Conservation (phyloP, 352 stramenopile species). For the Globisporangium nagaii region DNA sequence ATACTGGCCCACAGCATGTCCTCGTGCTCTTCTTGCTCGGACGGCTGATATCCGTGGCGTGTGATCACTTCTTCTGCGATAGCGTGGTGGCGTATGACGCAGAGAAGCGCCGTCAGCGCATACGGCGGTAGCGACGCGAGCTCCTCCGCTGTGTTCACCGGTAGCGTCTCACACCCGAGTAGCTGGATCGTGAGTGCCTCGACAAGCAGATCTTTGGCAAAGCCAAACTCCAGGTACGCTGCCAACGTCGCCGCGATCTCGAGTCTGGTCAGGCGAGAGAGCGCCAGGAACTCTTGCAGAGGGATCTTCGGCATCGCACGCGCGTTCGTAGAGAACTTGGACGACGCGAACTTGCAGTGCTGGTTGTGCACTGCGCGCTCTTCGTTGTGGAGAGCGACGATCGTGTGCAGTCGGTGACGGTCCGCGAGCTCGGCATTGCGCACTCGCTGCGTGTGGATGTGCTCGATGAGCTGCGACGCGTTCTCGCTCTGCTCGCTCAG, state of each 20-base stretch:
- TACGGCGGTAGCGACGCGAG: conserved; percentile 35
- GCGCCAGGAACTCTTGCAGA: conserved; percentile 20
- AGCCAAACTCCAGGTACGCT: conserved; percentile 36
- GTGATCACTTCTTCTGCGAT: conserved; percentile 19
- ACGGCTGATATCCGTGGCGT: background rate
- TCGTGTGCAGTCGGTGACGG: conserved; percentile 26
- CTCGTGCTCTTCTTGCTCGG: conserved; percentile 16
- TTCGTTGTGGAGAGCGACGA: conserved; percentile 43
- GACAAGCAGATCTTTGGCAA: conserved; percentile 24
- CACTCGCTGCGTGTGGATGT: conserved; percentile 2
- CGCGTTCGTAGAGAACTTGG: conserved; percentile 23
- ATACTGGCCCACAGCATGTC: conserved; percentile 31
- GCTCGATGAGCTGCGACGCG: conserved; percentile 15
- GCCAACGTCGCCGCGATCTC: conserved; percentile 31
- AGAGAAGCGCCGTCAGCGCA: conserved; percentile 29
- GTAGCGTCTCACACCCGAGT: conserved; percentile 20
- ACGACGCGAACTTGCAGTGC: conserved; percentile 36
- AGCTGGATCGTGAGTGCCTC: conserved; percentile 44
- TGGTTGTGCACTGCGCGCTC: conserved; percentile 41
- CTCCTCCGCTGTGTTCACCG: conserved; percentile 24
- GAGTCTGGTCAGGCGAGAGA: conserved; percentile 22
- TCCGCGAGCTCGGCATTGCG: conserved; percentile 14
- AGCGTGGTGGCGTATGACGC: conserved; percentile 21
- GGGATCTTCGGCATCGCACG: conserved; percentile 28
- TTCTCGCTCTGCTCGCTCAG: conserved; percentile 9